Base-by-base conservation (phyloP, 2,329 filamentous ascomycete species). In the Fusarium stilboides region DNA sequence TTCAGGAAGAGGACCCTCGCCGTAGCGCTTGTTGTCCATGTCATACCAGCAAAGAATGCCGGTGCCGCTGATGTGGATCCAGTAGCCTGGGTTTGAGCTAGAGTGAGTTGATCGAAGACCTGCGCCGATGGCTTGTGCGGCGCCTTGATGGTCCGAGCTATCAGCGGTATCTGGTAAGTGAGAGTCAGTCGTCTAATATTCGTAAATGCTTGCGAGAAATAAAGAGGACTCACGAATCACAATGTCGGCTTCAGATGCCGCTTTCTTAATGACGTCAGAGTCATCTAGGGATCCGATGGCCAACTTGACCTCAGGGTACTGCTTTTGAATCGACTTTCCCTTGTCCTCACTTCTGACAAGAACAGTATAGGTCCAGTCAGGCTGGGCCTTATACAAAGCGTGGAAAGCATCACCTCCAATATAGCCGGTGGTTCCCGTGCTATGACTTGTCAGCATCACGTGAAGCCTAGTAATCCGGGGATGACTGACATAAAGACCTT, bases 1-100 rank as follows among this genome's bases (percentile, higher is more conserved):
- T 37, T 85, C 81, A 0, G 80, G 77, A 0, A 68, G 65, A 5
- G 69, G 68, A 1, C 69, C 73, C 49, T 84, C 77, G 19, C 87
- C 87, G 14, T 80, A 84, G 19, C 80, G 77, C 24, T 75, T 74
- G 1, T 77, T 75, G 22, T 81, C 78, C 22, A 80, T 77, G 65
- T 89, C 86, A 28, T 81, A 79, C 76, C 81, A 85, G 24, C 79
- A 79, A 8, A 89, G 77, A n/a, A 88, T 84, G 2, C 86, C 87
- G 0, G 87, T 87, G 1, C 87, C 87, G 5, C 84, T 84, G 0
- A 83, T 84, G 67, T 89, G 87, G 31, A 89, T 80, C 73, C 84
- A 81, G 67, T 82, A 85, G 3, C 80, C 82, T 1, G 82, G 82
- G 7, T 80, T 79, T 24, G 80, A 74, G 4, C 75, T 74, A 0